Conservation (phyloP, 78 protist genomes). For the Thecamonas trahens region DNA sequence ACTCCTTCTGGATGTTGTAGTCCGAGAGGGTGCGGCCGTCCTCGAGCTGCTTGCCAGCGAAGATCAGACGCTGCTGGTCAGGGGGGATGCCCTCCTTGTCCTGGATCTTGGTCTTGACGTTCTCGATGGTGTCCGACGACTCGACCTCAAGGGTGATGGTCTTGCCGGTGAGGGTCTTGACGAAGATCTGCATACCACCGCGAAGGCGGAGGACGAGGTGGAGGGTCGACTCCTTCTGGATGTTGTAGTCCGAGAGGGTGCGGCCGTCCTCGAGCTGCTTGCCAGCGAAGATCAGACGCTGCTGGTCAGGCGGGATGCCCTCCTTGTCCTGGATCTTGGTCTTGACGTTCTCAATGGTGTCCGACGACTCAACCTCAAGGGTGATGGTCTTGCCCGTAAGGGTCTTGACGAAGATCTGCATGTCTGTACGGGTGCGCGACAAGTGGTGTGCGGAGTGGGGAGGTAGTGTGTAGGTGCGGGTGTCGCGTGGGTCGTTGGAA, state of each 20-base stretch:
- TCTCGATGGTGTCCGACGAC: conserved; percentile 91
- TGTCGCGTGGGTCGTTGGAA: too few relatives aligned
- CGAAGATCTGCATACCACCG: conserved; percentile 72
- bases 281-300: conserved; percentile 95
- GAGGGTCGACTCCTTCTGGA: conserved; percentile 86
- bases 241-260: conserved; percentile 90
- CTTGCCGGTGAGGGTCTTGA: conserved; percentile 21
- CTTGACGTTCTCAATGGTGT: conserved; percentile 95
- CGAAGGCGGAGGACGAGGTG: conserved; percentile 53
- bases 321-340: conserved; percentile 96
- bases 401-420: conserved; percentile 95
- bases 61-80: conserved; percentile 97
- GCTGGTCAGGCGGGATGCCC: conserved; percentile 99
- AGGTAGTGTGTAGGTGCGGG: too few relatives aligned
- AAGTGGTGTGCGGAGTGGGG: too few relatives aligned
- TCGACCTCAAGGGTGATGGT: conserved; percentile 90
- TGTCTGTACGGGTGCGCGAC: too few relatives aligned
- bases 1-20: conserved; percentile 91
- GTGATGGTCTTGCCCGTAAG: conserved; percentile 98
- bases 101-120: conserved; percentile 93
- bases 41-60: conserved; percentile 98
- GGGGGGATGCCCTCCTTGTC: conserved; percentile 99
- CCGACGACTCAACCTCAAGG: conserved; percentile 91
- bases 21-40: conserved; percentile 87
- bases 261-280: conserved; percentile 97